A percentile compares a stretch with the other conserved stretches of the same genome.
These are phyloP conservation scores for Nasturtium officinale DNA, from an alignment of 345 rosid species.

Conservation along the genomic window DNA sequence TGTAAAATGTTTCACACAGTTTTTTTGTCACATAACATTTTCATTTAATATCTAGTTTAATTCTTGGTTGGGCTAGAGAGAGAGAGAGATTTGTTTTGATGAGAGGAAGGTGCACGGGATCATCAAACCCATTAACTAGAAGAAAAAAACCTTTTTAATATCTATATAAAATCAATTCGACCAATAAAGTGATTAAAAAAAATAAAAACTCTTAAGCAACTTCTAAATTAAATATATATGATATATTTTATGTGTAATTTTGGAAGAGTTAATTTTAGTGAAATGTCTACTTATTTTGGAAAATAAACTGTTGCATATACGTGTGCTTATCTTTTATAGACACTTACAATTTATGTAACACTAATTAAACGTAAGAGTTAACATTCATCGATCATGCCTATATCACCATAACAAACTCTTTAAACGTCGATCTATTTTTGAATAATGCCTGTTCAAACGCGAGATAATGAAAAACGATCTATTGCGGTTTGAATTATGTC, in stretches of 20 bases:
- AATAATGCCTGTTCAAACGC: neutral
- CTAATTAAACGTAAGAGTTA: neutral
- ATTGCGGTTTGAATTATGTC: neutral
- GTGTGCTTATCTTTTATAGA: too few species aligned
- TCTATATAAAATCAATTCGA: too few species aligned
- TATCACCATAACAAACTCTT: neutral
- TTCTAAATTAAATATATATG: too few species aligned
- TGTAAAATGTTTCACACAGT: neutral
- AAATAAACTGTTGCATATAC: too few species aligned
- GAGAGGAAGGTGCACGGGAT: neutral
- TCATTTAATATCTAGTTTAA: neutral
- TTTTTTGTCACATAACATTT: neutral
- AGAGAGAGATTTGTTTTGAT: neutral
- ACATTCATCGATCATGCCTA: neutral
- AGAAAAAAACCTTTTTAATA: too few species aligned
- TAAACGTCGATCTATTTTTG: neutral
- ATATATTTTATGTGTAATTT: too few species aligned
- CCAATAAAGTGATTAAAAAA: neutral
- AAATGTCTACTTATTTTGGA: too few species aligned
- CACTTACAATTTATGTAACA: too few species aligned
- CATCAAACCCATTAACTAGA: neutral
- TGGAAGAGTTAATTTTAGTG: too few species aligned
- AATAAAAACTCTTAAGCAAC: too few species aligned
- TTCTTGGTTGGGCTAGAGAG: neutral
- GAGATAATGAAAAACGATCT: neutral